Conservation (phyloP, 1,139 yeast species). For the Eremothecium sinecaudum region DNA sequence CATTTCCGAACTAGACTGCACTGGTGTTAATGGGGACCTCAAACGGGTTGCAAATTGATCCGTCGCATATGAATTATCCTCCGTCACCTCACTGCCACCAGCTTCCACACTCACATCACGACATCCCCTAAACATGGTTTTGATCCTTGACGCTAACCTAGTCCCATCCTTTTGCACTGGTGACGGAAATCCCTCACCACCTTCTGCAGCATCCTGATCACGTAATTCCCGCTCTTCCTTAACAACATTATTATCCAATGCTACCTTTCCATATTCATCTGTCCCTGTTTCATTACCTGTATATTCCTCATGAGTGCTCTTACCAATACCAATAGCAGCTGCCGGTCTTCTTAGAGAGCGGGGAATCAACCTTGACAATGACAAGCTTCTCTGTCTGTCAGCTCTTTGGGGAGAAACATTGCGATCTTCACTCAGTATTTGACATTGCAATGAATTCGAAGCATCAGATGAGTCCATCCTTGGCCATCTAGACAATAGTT, state of each 20-base stretch:
- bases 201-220: no score
- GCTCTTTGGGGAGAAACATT: no score
- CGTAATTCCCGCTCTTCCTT: no score
- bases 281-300: no score
- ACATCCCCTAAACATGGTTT: slow-evolving; percentile 5
- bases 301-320: no score
- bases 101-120: neutral
- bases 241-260: no score
- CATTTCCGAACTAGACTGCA: no score
- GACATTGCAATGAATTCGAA: no score
- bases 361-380: slow-evolving; percentile 25
- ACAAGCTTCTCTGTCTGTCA: slow-evolving; percentile 24
- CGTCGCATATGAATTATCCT: neutral
- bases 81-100: neutral
- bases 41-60: slow-evolving; percentile 7
- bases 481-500: no score
- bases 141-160: slow-evolving; percentile 6
- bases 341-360: slow-evolving; percentile 19
- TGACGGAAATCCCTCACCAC: neutral
- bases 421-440: no score
- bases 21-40: slow-evolving; percentile 23
- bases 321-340: neutral
- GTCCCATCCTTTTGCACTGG: neutral
- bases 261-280: no score
- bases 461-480: no score